phyloP scores from a whole-genome alignment of 495 filamentous ascomycete genomes.

The Aspergillus taichungensis region DNA sequence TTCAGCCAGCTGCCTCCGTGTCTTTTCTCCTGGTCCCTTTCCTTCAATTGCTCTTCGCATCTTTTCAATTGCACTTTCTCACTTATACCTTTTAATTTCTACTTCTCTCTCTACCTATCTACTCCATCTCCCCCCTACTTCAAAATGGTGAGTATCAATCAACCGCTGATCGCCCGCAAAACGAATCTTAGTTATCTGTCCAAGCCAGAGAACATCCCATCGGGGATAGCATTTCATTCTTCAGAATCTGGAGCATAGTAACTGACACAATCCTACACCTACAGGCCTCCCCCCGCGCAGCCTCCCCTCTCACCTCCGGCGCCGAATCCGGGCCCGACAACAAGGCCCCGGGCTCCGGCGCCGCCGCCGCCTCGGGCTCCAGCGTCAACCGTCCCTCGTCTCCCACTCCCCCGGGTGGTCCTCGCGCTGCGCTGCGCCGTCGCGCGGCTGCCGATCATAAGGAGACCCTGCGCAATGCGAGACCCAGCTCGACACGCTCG shows the following conservation, averaged over 20 bases:
- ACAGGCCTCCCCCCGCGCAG: constrained; percentile 39
- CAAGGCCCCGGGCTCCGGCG: constrained; percentile 62
- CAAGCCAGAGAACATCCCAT: neutral
- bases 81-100: neutral
- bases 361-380: constrained; percentile 54
- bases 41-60: constrained; percentile 1
- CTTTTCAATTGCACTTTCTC: constrained; percentile 3
- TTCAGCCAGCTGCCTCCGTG: constrained; percentile 6
- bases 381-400: constrained; percentile 71
- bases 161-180: constrained; percentile 4
- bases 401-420: constrained; percentile 84
- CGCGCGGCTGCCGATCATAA: constrained; percentile 92
- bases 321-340: constrained; percentile 41
- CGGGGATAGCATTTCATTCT: neutral
- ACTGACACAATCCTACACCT: constrained; percentile 2
- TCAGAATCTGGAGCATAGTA: neutral
- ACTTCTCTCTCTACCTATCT: constrained; percentile 8
- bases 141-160: constrained; percentile 31
- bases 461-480: constrained; percentile 82
- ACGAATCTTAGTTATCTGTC: too few relatives aligned
- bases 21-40: constrained; percentile 2
- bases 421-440: constrained; percentile 87
- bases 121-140: constrained; percentile 9
- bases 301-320: constrained; percentile 41
- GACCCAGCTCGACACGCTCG: constrained; percentile 82